Percentiles rank a stretch among this genome's conserved stretches.
Conservation (phyloP, 2,329 filamentous ascomycete genomes). For the Fusarium sp. region DNA sequence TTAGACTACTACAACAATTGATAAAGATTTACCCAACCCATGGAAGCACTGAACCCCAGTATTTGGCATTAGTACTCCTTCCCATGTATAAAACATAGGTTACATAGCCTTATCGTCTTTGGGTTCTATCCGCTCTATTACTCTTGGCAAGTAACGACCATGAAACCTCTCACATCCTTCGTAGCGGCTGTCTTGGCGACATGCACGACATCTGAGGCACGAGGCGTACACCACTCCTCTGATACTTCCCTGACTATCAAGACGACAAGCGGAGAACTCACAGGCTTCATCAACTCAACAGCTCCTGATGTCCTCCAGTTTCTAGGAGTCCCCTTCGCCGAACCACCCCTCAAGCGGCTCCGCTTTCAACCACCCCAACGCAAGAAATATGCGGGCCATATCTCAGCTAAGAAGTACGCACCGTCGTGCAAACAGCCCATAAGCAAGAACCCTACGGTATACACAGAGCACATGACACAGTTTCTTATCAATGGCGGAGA, state of each 20-base stretch:
- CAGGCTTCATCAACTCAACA: slow-evolving; percentile 15
- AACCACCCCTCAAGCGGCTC: slow-evolving; percentile 17
- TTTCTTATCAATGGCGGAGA: slow-evolving; percentile 17
- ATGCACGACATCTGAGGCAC: neutral
- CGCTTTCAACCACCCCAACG: slow-evolving; percentile 23
- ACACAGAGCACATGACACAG: slow-evolving; percentile 17
- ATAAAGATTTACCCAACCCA: slow-evolving; percentile 26
- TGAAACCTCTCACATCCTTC: slow-evolving; percentile 3
- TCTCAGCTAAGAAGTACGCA: slow-evolving; percentile 13
- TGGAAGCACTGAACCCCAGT: neutral
- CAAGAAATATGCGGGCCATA: neutral
- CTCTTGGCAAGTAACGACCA: neutral
- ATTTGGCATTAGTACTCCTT: neutral
- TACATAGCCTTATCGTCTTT: no score
- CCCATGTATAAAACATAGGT: neutral
- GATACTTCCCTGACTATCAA: neutral
- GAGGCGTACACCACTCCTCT: neutral
- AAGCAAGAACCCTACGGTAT: slow-evolving; percentile 15
- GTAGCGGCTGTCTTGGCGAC: neutral
- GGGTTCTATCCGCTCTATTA: no score
- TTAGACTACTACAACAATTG: neutral
- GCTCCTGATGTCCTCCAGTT: slow-evolving; percentile 19
- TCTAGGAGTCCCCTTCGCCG: slow-evolving; percentile 18
- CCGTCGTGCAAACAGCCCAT: slow-evolving; percentile 22
- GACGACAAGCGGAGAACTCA: slow-evolving; percentile 13